Base-by-base conservation (phyloP, 106 monocot species). In the Dioscorea alata region DNA sequence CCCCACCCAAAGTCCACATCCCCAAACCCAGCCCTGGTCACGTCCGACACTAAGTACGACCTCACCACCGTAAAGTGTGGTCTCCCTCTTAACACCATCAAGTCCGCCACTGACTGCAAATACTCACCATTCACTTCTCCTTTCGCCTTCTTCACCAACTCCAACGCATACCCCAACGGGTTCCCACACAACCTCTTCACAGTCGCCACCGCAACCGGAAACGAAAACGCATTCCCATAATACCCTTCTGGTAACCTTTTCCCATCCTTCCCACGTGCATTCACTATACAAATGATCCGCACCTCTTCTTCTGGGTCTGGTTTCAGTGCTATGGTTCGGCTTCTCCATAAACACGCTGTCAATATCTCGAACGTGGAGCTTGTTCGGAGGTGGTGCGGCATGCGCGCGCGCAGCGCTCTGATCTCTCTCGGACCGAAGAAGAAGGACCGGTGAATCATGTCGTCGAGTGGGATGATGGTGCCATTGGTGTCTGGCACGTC, bases 221-320 rank as follows among this genome's bases (percentile, higher is more conserved):
- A 58, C n/a, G 63, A 57, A 17, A 77, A 59, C 16, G 65, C 70
- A 28, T 77, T 77, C 12, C 77, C 77, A 42, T 71, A 77, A 70
- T 64, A 77, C 7, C 77, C 77, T 0, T 23, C 23, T 25, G 77
- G 71, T 1, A 71, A 13, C 28, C 17, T 16, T 2, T 56, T 17
- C 23, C n/a, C 8, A 2, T 0, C 1, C 65, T 51, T 63, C 19
- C 25, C 12, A 2, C 70, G 62, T 0, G 28, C 65, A 6, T 34
- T 65, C 2, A 71, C 42, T 21, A 65, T n/a, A 71, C 10, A 22
- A 8, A 77, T 17, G 7, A 64, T 17, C 2, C 65, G 77, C 15
- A 70, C 71, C 10, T 23, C 24, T 7, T 71, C 70, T 23, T 54
- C 64, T 24, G 64, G 57, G 4, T 53, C 48, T 6, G 57, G 34